Evolutionary conservation across 2,329 filamentous ascomycete species (phyloP).

Genomic region (Paraconiothyrium sp.): DNA sequence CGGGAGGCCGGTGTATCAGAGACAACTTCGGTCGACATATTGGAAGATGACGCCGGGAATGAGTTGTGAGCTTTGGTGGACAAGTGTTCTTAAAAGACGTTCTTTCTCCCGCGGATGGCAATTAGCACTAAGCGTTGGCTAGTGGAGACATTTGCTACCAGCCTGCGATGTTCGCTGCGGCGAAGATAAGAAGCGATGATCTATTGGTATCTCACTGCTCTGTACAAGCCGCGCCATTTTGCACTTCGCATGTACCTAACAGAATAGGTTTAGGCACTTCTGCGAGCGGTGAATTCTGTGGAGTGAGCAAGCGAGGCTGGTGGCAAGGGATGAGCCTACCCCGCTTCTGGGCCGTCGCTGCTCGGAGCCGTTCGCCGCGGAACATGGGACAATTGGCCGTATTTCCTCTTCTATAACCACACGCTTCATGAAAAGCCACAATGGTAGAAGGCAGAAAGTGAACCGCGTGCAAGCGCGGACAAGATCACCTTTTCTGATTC

Average conservation of each 20-base stretch:
- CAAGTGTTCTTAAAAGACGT: background rate
- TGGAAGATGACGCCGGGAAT: background rate
- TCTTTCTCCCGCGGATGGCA: background rate
- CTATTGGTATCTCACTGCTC: slow-evolving; percentile 24
- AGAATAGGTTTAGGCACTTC: slow-evolving; percentile 25
- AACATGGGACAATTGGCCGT: background rate
- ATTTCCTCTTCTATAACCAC: background rate
- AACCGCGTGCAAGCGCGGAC: no score
- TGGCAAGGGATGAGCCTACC: slow-evolving; percentile 5
- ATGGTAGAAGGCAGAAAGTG: no score
- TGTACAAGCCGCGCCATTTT: slow-evolving; percentile 9
- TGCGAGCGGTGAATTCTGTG: slow-evolving; percentile 19
- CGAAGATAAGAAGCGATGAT: slow-evolving; percentile 32
- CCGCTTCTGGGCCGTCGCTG: slow-evolving; percentile 1
- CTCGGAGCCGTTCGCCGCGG: background rate
- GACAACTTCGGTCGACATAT: slow-evolving; percentile 42
- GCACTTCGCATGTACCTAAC: slow-evolving; percentile 38
- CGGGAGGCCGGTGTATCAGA: slow-evolving; percentile 33
- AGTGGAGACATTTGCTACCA: slow-evolving; percentile 19
- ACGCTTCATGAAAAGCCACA: no score
- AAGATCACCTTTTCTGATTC: no score
- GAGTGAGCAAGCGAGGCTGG: slow-evolving; percentile 1
- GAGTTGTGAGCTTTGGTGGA: slow-evolving; percentile 2
- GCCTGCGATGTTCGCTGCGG: slow-evolving; percentile 20
- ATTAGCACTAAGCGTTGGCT: slow-evolving; percentile 14